phyloP scores from a whole-genome alignment of 352 stramenopile species.

The Chrysophaeum taylorii region DNA sequence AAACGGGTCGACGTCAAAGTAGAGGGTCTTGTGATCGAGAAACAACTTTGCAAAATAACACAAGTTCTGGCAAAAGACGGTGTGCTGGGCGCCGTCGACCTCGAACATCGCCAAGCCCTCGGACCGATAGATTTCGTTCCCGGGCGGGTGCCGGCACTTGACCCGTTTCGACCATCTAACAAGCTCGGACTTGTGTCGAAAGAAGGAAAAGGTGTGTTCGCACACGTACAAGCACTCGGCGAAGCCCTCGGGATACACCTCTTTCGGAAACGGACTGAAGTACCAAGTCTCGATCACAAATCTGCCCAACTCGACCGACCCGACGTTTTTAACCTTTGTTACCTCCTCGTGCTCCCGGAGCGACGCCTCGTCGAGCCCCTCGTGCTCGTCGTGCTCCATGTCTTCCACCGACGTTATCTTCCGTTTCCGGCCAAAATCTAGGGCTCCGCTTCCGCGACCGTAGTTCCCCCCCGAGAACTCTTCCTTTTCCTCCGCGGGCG shows the following conservation, averaged over 20 bases:
- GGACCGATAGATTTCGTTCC: constrained; percentile 48
- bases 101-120: constrained; percentile 56
- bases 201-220: constrained; percentile 59
- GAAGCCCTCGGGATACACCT: constrained; percentile 54
- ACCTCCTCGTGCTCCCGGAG: constrained; percentile 95
- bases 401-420: constrained; percentile 11
- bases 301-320: constrained; percentile 79
- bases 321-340: constrained; percentile 89
- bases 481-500: constrained; percentile 4
- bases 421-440: neutral
- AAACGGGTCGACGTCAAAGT: constrained; percentile 79
- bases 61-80: constrained; percentile 75
- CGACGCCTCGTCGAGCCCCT: constrained; percentile 91
- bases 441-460: neutral
- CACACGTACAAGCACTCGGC: constrained; percentile 57
- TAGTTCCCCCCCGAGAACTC: constrained; percentile 18
- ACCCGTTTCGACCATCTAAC: constrained; percentile 35
- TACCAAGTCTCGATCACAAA: constrained; percentile 62
- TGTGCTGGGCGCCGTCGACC: constrained; percentile 62
- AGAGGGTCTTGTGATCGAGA: constrained; percentile 81
- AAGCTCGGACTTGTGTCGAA: constrained; percentile 57
- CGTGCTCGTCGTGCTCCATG: constrained; percentile 80
- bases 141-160: constrained; percentile 54
- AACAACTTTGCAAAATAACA: constrained; percentile 79
- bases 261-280: constrained; percentile 91